A percentile compares a stretch with the other conserved stretches of the same genome.
phyloP scores from a whole-genome alignment of 768 basidiomycete species.

The Mycena sanguinolenta region DNA sequence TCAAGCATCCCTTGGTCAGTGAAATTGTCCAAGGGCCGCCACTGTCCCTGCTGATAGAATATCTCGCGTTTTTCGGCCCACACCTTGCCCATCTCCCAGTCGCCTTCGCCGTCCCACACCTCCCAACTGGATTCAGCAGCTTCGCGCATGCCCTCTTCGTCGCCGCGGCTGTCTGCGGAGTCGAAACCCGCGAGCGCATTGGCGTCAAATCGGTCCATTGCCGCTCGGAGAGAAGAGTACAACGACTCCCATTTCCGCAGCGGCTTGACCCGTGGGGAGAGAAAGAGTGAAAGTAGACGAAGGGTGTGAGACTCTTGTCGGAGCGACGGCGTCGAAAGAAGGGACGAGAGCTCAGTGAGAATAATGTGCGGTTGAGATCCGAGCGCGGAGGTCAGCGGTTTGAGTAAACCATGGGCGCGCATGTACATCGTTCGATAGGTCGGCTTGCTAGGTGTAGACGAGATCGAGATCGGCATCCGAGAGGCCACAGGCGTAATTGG shows the following conservation, averaged over 20 bases:
- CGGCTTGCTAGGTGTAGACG: conserved; percentile 49
- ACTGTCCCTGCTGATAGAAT: conserved; percentile 87
- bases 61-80: conserved; percentile 97
- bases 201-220: conserved; percentile 92
- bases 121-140: conserved; percentile 90
- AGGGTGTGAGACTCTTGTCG: conserved; percentile 76
- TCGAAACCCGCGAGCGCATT: conserved; percentile 91
- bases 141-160: conserved; percentile 85
- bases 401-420: conserved; percentile 75
- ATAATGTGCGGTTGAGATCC: conserved; percentile 75
- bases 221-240: conserved; percentile 75
- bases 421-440: conserved; percentile 71
- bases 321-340: conserved; percentile 58
- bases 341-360: conserved; percentile 67
- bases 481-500: conserved; percentile 23
- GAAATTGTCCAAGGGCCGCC: conserved; percentile 88
- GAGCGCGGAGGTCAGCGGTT: conserved; percentile 69
- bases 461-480: conserved; percentile 39
- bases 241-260: conserved; percentile 75
- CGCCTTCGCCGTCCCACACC: conserved; percentile 72
- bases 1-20: conserved; percentile 74
- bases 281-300: conserved; percentile 79
- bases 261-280: conserved; percentile 80
- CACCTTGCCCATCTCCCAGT: conserved; percentile 95
- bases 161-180: conserved; percentile 77